A percentile compares a stretch with the other conserved stretches of the same genome.
Evolutionary conservation across 1,284 basidiomycete genomes (phyloP).

Genomic region (Gomphus sp.): DNA sequence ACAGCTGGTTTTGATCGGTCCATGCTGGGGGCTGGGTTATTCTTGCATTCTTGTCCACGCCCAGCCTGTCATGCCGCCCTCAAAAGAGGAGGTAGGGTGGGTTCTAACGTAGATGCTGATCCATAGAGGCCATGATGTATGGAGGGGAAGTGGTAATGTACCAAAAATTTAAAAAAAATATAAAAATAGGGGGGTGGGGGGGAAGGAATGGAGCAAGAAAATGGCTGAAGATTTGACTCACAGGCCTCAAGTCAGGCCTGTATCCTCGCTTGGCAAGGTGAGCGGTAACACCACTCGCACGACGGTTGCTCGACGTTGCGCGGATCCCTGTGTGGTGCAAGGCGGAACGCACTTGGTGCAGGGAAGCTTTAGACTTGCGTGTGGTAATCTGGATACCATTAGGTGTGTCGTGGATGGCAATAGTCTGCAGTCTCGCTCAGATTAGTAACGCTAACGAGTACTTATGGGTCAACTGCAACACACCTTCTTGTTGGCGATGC

Average conservation of each 20-base stretch:
- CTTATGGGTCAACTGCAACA: constrained; percentile 10
- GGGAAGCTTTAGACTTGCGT: constrained; percentile 58
- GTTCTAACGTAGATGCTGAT: constrained; percentile 63
- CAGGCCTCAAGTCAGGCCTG: constrained; percentile 74
- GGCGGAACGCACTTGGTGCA: constrained; percentile 41
- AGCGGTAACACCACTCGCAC: constrained; percentile 64
- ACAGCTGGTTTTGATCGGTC: constrained; percentile 52
- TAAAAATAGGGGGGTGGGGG: no score
- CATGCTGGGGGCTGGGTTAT: constrained; percentile 31
- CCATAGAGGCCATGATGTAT: not conserved
- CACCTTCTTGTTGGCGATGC: constrained; percentile 78
- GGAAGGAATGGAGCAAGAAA: constrained; percentile 8
- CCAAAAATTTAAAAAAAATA: constrained; percentile 9
- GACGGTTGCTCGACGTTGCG: constrained; percentile 64
- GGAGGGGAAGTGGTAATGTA: not conserved
- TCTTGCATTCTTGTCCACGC: constrained; percentile 85
- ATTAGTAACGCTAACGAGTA: not conserved
- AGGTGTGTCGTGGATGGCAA: constrained; percentile 54
- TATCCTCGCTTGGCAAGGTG: constrained; percentile 65
- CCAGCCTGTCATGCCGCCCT: constrained; percentile 61
- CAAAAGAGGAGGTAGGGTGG: constrained; percentile 37
- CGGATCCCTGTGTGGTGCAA: constrained; percentile 49
- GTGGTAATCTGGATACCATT: constrained; percentile 60
- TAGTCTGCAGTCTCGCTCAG: constrained; percentile 35
- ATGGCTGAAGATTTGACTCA: constrained; percentile 34